Evolutionary conservation across 495 filamentous ascomycete genomes (phyloP), one percentile per base, ranked within the genome.

Genomic region (Pyrenula aspistea): DNA sequence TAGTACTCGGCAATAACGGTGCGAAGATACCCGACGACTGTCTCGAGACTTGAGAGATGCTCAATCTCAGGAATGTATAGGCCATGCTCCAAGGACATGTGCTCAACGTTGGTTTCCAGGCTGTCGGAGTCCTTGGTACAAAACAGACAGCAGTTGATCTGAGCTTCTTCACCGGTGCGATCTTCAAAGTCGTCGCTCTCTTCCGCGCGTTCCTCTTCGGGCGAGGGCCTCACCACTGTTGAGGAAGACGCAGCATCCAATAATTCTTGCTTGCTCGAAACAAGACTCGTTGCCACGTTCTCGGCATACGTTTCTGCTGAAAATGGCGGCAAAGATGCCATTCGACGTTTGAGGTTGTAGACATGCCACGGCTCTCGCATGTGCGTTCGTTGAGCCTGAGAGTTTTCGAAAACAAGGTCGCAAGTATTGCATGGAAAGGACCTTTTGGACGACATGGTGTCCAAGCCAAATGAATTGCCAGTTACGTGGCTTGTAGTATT

Each of bases 301-400:
- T 52, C 50, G 4, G 50, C 50, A 52, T 52, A 52, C 8, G 4
- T 52, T 8, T 52, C 50, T 52, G 50, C 50, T 20, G 50, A 52
- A 20, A 52, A 8, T 52, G 50, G 50, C 50, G 50, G 50, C 50
- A 52, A 52, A 52, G 50, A 52, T 52, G 50, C 50, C 50, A 52
- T 52, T 52, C 50, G 50, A 52, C 50, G 50, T 52, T 52, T 52
- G 50, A 52, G 50, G 50, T 52, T 52, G 22, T 52, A 52, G 19
- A 52, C 50, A 52, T 52, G 50, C 50, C 50, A 52, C 50, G 50
- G 50, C 50, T 52, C 50, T 52, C 50, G 50, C 50, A 52, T 52
- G 50, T 52, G 50, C 19, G 50, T 52, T 52, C 50, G 50, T 52
- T 52, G 50, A 8, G 50, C 50, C 50, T 20, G 50, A 52, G 50